Base-by-base conservation (phyloP, 2,329 filamentous ascomycete genomes). In the Fusarium sp. region DNA sequence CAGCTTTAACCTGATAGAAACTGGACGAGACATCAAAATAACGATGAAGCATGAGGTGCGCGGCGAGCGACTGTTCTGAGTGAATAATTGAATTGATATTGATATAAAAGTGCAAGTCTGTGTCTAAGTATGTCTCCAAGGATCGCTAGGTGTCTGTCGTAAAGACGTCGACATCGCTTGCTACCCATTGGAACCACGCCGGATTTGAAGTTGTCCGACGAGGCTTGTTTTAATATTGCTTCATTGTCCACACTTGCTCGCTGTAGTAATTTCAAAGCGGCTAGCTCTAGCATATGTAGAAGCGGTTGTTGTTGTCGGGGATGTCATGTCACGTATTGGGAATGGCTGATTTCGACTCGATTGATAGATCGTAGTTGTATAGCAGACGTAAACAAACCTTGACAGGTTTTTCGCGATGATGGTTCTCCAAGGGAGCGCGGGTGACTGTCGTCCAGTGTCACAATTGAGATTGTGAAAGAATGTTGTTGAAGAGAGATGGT, bases 211-310 rank as follows among this genome's bases (percentile, higher is more conserved):
- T 67, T 54, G 64, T 53, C 61, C 67, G 70, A 70, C 60, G 53
- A 58, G 69, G 63, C 69, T 62, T 72, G 71, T 81, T 81, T 86
- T 80, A 61, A 80, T 89, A 72, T 89, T 83, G 87, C 87, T 89
- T 89, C 87, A 88, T 79, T 88, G 87, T 89, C 87, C 87, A 89
- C 87, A 89, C 87, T 86, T 87, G 84, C 83, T 77, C 86, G 86
- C 82, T 83, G 82, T 87, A 79, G 81, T 73, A 76, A 75, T n/a
- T 75, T 77, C 79, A 77, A 83, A 81, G 80, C 86, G 87, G 82
- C 85, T 88, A 87, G 87, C 86, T 89, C 87, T 89, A 89, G 87
- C 87, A 86, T 83, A 80, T 82, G 82, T 86, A 80, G 86, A 89
- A 89, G 87, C 86, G 75, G 64, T 57, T 53, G 44, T 60, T 51